phyloP scores from a whole-genome alignment of 2,329 filamentous ascomycete species.

The Lasiodiplodia gonubiensis region DNA sequence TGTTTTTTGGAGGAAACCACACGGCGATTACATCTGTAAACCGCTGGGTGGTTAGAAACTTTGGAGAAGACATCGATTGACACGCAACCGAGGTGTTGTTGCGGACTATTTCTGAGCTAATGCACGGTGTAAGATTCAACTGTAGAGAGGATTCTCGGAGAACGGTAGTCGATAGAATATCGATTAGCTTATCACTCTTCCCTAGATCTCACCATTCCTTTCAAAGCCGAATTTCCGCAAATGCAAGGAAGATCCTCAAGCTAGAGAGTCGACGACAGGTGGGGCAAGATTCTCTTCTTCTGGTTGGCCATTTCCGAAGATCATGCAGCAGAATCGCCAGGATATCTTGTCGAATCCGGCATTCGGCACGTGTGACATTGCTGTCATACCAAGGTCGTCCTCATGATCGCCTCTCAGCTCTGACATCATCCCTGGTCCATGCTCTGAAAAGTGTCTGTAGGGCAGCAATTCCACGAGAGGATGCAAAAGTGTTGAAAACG shows the following conservation, averaged over 20 bases:
- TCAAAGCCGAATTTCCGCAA: not conserved
- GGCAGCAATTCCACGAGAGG: not conserved
- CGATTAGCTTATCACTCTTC: not conserved
- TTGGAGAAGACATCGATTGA: too few relatives aligned
- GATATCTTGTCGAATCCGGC: not conserved
- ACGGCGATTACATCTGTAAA: too few relatives aligned
- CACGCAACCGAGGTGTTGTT: too few relatives aligned
- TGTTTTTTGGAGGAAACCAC: too few relatives aligned
- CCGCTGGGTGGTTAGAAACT: too few relatives aligned
- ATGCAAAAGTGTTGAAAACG: not conserved
- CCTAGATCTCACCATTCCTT: not conserved
- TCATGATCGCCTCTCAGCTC: not conserved
- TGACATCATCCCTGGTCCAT: slow-evolving; percentile 5
- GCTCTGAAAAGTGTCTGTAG: not conserved
- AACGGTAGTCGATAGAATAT: not conserved
- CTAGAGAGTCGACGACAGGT: not conserved
- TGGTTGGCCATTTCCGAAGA: not conserved
- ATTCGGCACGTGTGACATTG: not conserved
- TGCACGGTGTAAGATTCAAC: too few relatives aligned
- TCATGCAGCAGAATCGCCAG: not conserved
- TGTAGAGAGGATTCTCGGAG: too few relatives aligned
- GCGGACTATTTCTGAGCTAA: too few relatives aligned
- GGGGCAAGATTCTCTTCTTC: not conserved
- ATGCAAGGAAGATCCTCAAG: not conserved
- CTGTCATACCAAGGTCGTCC: not conserved